Percentiles rank a stretch among this genome's conserved stretches.
Conservation (phyloP, 2,329 filamentous ascomycete species). For the Venturia carpophila region DNA sequence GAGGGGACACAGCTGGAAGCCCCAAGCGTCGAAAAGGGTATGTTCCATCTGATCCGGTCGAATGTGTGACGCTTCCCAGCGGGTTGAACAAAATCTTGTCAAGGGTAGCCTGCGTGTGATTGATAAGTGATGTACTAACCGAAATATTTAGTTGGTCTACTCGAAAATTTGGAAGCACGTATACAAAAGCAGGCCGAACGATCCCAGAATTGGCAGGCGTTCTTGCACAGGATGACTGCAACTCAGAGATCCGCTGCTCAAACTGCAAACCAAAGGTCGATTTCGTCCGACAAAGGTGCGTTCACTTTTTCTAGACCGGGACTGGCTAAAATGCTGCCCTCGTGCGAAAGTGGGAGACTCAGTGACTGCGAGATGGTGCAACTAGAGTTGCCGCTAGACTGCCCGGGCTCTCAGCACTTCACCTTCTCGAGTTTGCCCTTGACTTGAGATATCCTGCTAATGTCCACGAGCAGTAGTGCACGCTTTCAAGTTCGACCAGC, state of each 20-base stretch:
- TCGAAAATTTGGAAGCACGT: conserved; percentile 64
- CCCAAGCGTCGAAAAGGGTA: conserved; percentile 19
- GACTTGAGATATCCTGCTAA: background rate
- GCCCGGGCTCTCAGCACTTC: background rate
- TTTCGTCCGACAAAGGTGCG: background rate
- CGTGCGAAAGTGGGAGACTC: background rate
- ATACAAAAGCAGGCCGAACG: conserved; percentile 60
- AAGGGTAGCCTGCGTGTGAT: background rate
- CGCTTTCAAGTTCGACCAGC: conserved; percentile 15
- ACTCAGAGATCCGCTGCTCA: background rate
- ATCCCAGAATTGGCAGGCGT: conserved; percentile 66
- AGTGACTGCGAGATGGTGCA: background rate
- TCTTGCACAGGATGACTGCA: conserved; percentile 28
- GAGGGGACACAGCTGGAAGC: conserved; percentile 42
- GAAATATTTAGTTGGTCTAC: conserved; percentile 37
- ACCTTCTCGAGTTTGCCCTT: background rate
- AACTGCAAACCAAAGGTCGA: background rate
- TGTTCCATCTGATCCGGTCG: conserved; percentile 41
- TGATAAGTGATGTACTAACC: background rate
- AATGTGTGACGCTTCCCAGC: background rate
- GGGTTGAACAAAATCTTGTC: background rate
- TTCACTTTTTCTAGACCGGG: background rate
- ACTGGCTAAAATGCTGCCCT: background rate
- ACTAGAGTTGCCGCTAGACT: background rate
- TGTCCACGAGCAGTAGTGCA: background rate